These are phyloP conservation scores for Ichthyophthirius multifiliis DNA, from an alignment of 169 alveolate genomes.

Conservation along the genomic window DNA sequence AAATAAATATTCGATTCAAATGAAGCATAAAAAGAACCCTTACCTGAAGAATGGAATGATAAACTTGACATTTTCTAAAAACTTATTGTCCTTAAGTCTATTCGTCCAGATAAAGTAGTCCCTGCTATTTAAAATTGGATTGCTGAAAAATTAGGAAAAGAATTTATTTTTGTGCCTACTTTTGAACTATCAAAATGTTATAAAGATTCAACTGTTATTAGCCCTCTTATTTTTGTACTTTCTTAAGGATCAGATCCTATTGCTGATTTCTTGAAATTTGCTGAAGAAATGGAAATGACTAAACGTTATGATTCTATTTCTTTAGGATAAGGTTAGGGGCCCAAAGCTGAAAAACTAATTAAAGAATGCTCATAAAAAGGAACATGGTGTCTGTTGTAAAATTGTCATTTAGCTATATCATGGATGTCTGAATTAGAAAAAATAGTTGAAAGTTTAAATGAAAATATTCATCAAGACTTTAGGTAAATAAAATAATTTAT, in stretches of 20 bases:
- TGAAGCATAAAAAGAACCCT: slow-evolving; percentile 86
- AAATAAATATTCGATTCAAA: slow-evolving; percentile 81
- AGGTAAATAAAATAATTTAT: background rate
- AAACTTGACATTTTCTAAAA: slow-evolving; percentile 79
- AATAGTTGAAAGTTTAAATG: slow-evolving; percentile 87
- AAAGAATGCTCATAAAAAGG: slow-evolving; percentile 87
- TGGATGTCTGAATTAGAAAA: slow-evolving; percentile 86
- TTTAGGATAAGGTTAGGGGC: slow-evolving; percentile 94
- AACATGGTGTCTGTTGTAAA: slow-evolving; percentile 92
- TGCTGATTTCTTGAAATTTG: slow-evolving; percentile 85
- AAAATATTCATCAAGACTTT: slow-evolving; percentile 41
- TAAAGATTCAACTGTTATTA: slow-evolving; percentile 83
- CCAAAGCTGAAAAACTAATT: slow-evolving; percentile 90
- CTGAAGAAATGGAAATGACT: slow-evolving; percentile 88
- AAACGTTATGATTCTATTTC: slow-evolving; percentile 86
- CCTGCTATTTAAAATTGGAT: slow-evolving; percentile 88
- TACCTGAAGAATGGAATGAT: slow-evolving; percentile 90
- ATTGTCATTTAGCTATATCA: slow-evolving; percentile 90
- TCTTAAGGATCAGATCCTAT: slow-evolving; percentile 93
- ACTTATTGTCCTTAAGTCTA: slow-evolving; percentile 84
- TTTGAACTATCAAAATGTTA: slow-evolving; percentile 86
- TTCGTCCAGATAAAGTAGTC: slow-evolving; percentile 87
- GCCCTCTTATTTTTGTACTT: slow-evolving; percentile 90
- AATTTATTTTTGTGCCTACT: slow-evolving; percentile 91
- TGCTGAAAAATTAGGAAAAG: slow-evolving; percentile 81